Evolutionary conservation across 1,139 yeast genomes (phyloP).

Genomic region (Suhomyces choctaworum): DNA sequence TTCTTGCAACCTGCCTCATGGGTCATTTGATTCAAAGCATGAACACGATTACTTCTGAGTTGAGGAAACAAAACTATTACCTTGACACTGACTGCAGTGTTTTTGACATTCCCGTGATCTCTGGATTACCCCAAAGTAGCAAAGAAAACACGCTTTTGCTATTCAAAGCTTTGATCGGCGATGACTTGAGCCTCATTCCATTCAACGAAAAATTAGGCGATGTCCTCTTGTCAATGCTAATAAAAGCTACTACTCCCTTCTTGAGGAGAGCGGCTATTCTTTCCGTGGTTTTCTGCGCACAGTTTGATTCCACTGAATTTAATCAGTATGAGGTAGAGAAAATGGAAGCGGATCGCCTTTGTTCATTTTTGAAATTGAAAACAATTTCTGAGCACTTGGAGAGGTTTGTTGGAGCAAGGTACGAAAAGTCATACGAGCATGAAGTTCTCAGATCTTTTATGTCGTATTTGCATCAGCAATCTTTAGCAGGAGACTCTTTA

Average conservation of each 20-base stretch:
- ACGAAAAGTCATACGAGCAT: slow-evolving; percentile 15
- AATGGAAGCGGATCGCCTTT: slow-evolving; percentile 60
- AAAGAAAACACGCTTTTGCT: slow-evolving; percentile 1
- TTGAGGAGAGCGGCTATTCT: slow-evolving; percentile 66
- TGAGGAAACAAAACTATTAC: slow-evolving; percentile 26
- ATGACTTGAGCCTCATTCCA: neutral
- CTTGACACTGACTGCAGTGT: slow-evolving; percentile 25
- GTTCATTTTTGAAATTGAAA: slow-evolving; percentile 56
- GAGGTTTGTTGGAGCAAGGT: slow-evolving; percentile 6
- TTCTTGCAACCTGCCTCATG: slow-evolving; percentile 43
- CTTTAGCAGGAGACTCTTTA: neutral
- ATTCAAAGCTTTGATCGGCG: slow-evolving; percentile 1
- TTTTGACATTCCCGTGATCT: slow-evolving; percentile 36
- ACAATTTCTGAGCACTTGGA: slow-evolving; percentile 16
- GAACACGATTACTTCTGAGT: slow-evolving; percentile 26
- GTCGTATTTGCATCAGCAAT: neutral
- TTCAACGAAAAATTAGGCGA: slow-evolving; percentile 28
- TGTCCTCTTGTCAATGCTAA: slow-evolving; percentile 54
- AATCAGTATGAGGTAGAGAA: slow-evolving; percentile 19
- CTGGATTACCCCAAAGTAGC: slow-evolving; percentile 16
- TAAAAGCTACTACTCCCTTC: slow-evolving; percentile 63
- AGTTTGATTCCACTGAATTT: slow-evolving; percentile 40
- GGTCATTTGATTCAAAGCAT: slow-evolving; percentile 40
- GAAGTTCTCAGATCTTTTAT: slow-evolving; percentile 19
- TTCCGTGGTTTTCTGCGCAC: slow-evolving; percentile 58